Conservation (phyloP, 1,284 basidiomycete genomes). For the Boletus austroedulis region DNA sequence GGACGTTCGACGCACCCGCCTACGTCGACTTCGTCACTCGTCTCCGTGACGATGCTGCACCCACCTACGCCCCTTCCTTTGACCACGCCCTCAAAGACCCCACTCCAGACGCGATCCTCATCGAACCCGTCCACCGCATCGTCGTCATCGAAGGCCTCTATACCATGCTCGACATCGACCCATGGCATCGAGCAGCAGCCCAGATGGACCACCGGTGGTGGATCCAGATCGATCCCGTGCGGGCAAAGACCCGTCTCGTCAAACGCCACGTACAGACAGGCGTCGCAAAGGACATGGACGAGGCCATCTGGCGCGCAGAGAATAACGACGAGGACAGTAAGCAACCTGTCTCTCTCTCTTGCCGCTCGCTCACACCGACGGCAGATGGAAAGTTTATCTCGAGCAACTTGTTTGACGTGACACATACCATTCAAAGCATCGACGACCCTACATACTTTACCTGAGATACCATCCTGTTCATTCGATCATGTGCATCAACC, state of each 20-base stretch:
- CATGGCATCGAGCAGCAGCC: conserved; percentile 69
- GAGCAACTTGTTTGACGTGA: conserved; percentile 21
- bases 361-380: not conserved
- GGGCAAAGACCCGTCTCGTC: conserved; percentile 66
- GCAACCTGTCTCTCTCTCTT: conserved; percentile 22
- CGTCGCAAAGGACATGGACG: conserved; percentile 61
- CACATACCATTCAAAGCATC: conserved; percentile 28
- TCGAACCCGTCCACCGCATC: conserved; percentile 66
- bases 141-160: conserved; percentile 86
- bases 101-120: conserved; percentile 49
- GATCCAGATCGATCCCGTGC: conserved; percentile 59
- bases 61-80: conserved; percentile 71
- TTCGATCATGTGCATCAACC: not conserved
- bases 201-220: conserved; percentile 80
- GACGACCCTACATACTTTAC: conserved; percentile 23
- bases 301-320: conserved; percentile 69
- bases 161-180: conserved; percentile 64
- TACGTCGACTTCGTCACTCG: conserved; percentile 63
- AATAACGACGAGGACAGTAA: conserved; percentile 76
- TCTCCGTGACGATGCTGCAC: conserved; percentile 7
- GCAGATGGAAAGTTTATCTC: conserved; percentile 28
- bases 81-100: conserved; percentile 71
- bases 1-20: conserved; percentile 63
- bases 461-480: not conserved
- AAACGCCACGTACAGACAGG: conserved; percentile 74